Evolutionary conservation across 169 alveolate genomes (phyloP).

Genomic region (Plasmodium falciparum): DNA sequence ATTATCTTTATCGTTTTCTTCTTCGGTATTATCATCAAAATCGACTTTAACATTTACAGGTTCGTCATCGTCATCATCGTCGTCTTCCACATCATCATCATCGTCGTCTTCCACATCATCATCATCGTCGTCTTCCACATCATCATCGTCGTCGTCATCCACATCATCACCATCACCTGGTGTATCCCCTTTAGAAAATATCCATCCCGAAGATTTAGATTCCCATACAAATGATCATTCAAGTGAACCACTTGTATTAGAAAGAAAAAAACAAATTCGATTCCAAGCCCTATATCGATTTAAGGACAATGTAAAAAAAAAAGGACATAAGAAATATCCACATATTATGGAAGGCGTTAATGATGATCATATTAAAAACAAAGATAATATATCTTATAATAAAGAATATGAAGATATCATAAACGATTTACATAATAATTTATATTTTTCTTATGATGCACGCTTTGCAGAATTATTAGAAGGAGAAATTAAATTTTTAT

Average conservation of each 20-base stretch:
- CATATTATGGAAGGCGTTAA: background rate
- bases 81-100: background rate
- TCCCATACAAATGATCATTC: too few species aligned
- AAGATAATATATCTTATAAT: too few species aligned
- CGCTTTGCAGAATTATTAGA: constrained; percentile 62
- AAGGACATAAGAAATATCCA: background rate
- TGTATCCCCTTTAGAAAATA: background rate
- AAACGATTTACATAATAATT: constrained; percentile 16
- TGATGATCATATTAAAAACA: too few species aligned
- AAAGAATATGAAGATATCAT: background rate
- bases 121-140: background rate
- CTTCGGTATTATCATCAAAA: constrained; percentile 1
- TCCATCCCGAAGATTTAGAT: too few species aligned
- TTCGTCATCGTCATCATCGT: constrained; percentile 3
- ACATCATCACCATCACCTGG: background rate
- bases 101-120: too few species aligned
- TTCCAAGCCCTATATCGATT: too few species aligned
- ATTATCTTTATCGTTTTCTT: background rate
- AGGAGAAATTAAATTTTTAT: constrained; percentile 73
- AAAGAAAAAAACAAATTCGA: too few species aligned
- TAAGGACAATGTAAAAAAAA: background rate
- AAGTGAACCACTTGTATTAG: too few species aligned
- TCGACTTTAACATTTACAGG: constrained; percentile 1
- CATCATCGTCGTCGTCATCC: too few species aligned
- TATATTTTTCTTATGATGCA: constrained; percentile 52